A percentile compares a stretch with the other conserved stretches of the same genome.
Evolutionary conservation across 306 rosid genomes (phyloP).

Genomic region (Purshia tridentata): DNA sequence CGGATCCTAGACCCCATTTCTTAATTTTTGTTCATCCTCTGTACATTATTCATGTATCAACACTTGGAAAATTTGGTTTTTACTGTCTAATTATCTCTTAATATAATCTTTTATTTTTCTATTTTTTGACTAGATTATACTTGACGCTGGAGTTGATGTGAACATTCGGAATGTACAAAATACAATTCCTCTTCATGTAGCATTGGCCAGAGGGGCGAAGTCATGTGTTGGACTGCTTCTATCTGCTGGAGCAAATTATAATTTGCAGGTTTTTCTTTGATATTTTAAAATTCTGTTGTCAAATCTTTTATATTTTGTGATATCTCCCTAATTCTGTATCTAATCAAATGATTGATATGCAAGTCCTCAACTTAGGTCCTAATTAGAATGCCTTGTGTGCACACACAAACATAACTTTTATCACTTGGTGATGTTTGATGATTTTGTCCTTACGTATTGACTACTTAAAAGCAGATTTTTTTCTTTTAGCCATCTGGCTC

Average conservation of each 20-base stretch:
- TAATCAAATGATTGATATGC: neutral
- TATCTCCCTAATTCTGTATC: neutral
- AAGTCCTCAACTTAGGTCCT: neutral
- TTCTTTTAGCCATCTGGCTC: slow-evolving; percentile 15
- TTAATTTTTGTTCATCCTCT: slow-evolving; percentile 14
- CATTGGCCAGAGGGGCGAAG: slow-evolving; percentile 96
- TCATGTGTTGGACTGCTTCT: slow-evolving; percentile 90
- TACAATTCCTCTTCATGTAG: slow-evolving; percentile 93
- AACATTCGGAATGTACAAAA: slow-evolving; percentile 87
- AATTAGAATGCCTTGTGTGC: neutral
- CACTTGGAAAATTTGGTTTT: neutral
- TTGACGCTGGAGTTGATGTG: slow-evolving; percentile 88
- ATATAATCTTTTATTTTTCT: slow-evolving; percentile 6
- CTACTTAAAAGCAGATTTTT: neutral
- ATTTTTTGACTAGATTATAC: slow-evolving; percentile 68
- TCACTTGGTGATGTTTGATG: neutral
- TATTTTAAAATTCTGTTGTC: slow-evolving; percentile 12
- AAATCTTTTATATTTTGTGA: slow-evolving; percentile 10
- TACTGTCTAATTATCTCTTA: neutral
- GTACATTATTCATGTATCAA: neutral
- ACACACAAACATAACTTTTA: neutral
- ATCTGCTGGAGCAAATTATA: slow-evolving; percentile 81
- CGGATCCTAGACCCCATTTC: slow-evolving; percentile 15
- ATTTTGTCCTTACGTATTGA: neutral
- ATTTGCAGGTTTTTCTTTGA: slow-evolving; percentile 71